These are phyloP conservation scores for Tillandsia leiboldiana DNA, from an alignment of 176 grass and related monocot species.

Conservation along the genomic window DNA sequence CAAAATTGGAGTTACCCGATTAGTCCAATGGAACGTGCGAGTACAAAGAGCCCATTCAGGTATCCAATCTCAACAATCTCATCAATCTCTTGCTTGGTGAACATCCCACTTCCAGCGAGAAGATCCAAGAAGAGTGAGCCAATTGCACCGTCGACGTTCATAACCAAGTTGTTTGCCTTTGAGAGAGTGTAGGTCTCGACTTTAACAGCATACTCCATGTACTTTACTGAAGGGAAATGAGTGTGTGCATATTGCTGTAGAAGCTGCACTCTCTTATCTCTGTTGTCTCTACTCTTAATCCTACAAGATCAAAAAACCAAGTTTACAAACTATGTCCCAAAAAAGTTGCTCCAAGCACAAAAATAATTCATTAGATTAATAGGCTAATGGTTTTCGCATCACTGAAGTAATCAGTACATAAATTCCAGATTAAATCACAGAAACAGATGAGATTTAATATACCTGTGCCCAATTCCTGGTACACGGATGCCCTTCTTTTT, in stretches of 20 bases:
- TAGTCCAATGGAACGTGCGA: slow-evolving; percentile 87
- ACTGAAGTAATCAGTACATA: too few species aligned
- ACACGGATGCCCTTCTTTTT: slow-evolving; percentile 99
- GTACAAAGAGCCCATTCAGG: slow-evolving; percentile 93
- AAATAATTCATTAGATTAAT: neutral
- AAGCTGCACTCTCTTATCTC: slow-evolving; percentile 95
- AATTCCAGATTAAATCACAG: neutral
- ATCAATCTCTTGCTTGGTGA: slow-evolving; percentile 85
- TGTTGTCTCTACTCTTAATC: slow-evolving; percentile 98
- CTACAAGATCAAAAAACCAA: slow-evolving; percentile 22
- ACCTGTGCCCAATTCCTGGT: slow-evolving; percentile 97
- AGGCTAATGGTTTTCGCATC: too few species aligned
- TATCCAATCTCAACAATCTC: slow-evolving; percentile 95
- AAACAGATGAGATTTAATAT: neutral
- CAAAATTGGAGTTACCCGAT: slow-evolving; percentile 56
- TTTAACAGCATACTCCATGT: slow-evolving; percentile 88
- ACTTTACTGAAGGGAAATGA: slow-evolving; percentile 84
- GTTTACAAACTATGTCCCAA: neutral
- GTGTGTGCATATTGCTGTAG: slow-evolving; percentile 89
- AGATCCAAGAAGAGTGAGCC: slow-evolving; percentile 97
- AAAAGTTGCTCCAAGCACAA: neutral
- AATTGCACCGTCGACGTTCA: slow-evolving; percentile 58
- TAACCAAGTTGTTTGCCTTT: slow-evolving; percentile 48
- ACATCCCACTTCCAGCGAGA: slow-evolving; percentile 95
- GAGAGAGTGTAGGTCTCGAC: slow-evolving; percentile 89